Percentiles rank a stretch among this genome's conserved stretches.
phyloP scores from a whole-genome alignment of 208 protist species.

The Hexamita inflata region DNA sequence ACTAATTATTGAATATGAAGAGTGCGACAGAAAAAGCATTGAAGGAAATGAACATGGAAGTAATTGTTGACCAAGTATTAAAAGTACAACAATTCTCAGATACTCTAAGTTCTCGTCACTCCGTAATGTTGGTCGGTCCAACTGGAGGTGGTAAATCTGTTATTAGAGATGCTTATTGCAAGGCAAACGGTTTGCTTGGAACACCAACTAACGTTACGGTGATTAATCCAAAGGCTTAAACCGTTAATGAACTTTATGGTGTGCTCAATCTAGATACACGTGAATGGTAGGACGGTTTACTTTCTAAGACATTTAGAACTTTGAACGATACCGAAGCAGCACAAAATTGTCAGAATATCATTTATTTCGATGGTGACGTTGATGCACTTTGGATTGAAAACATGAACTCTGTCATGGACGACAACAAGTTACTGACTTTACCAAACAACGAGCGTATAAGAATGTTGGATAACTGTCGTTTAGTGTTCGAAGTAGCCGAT shows the following conservation, averaged over 20 bases:
- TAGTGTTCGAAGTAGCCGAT: slow-evolving; percentile 92
- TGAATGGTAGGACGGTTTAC: slow-evolving; percentile 93
- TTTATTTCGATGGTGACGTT: slow-evolving; percentile 95
- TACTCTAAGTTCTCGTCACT: slow-evolving; percentile 90
- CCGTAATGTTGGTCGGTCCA: slow-evolving; percentile 89
- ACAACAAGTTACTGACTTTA: slow-evolving; percentile 94
- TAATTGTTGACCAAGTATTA: slow-evolving; percentile 72
- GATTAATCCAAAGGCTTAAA: slow-evolving; percentile 91
- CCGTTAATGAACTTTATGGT: slow-evolving; percentile 83
- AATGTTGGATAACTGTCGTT: slow-evolving; percentile 66
- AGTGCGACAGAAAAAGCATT: no score
- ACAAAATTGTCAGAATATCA: no score
- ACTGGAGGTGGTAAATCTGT: slow-evolving; percentile 88
- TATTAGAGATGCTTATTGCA: slow-evolving; percentile 75
- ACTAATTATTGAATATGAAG: neutral
- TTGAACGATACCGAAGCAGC: slow-evolving; percentile 84
- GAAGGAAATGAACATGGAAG: slow-evolving; percentile 55
- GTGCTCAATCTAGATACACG: slow-evolving; percentile 84
- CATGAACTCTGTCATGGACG: slow-evolving; percentile 99
- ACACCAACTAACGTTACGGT: slow-evolving; percentile 71
- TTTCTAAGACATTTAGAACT: slow-evolving; percentile 88
- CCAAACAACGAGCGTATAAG: slow-evolving; percentile 91
- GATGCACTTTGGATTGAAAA: slow-evolving; percentile 96
- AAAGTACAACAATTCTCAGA: slow-evolving; percentile 96
- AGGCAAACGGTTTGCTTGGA: slow-evolving; percentile 70